A percentile compares a stretch with the other conserved stretches of the same genome.
phyloP scores from a whole-genome alignment of 192 early-diverging fungal species.

The Chytriomyces confervae region DNA sequence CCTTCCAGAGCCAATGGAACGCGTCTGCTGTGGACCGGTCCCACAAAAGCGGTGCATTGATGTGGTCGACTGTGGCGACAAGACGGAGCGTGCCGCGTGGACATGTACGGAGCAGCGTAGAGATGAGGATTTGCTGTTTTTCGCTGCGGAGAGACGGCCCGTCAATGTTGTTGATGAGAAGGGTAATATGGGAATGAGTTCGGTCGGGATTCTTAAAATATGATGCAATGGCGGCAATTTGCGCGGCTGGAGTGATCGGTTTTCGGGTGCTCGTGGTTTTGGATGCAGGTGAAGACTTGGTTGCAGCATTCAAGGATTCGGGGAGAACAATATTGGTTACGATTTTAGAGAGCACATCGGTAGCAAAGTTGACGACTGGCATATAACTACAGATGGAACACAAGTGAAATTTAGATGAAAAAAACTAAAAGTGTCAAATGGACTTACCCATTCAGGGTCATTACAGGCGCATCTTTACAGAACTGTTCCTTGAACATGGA shows the following conservation, averaged over 20 bases:
- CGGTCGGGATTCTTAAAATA: slow-evolving; percentile 67
- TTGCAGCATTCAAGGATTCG: background rate
- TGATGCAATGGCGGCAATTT: slow-evolving; percentile 66
- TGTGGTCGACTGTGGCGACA: slow-evolving; percentile 88
- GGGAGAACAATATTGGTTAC: slow-evolving; percentile 41
- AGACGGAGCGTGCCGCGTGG: slow-evolving; percentile 70
- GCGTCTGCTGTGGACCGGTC: slow-evolving; percentile 70
- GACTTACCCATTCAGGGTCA: slow-evolving; percentile 76
- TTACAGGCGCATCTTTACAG: slow-evolving; percentile 60
- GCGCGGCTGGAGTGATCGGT: slow-evolving; percentile 46
- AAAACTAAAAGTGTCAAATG: background rate
- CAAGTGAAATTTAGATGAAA: background rate
- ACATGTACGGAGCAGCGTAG: slow-evolving; percentile 63
- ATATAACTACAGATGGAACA: slow-evolving; percentile 55
- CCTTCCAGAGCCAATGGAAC: slow-evolving; percentile 91
- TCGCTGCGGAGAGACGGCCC: slow-evolving; percentile 75
- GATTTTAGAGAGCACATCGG: slow-evolving; percentile 73
- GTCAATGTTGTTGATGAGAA: slow-evolving; percentile 92
- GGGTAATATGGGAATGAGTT: slow-evolving; percentile 59
- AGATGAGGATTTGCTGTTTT: slow-evolving; percentile 68
- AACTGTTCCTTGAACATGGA: slow-evolving; percentile 69
- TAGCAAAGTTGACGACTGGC: slow-evolving; percentile 72
- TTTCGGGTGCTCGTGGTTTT: slow-evolving; percentile 59
- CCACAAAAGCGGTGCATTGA: slow-evolving; percentile 88
- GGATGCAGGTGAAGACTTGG: slow-evolving; percentile 28